Base-by-base conservation (phyloP, 129 eudicot species). In the Artemisia argyi region DNA sequence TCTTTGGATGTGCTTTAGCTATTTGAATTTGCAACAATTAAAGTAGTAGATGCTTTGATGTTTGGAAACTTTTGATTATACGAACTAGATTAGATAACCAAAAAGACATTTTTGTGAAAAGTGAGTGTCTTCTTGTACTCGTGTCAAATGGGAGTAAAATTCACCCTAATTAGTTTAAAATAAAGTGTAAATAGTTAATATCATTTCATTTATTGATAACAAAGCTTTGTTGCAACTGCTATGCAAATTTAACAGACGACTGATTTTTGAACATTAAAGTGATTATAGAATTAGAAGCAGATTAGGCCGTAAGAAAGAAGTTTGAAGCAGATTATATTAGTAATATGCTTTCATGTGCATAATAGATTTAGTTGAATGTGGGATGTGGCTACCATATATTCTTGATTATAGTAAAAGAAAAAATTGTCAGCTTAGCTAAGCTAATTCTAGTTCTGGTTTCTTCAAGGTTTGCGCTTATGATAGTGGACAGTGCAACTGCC, bases 401-500 rank as follows among this genome's bases (percentile, higher is more conserved):
- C 46, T 18, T 66, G 15, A 22, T 48, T 7, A 28, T 61, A 28
- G 9, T 28, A 20, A 22, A 32, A 32, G 1, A 50, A 20, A 17
- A 49, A 18, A 46, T 39, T 35, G 28, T 6, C 11, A 52, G 10
- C n/a, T 18, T 48, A 24, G 39, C 52, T 52, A 13, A 48, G 22
- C 39, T 44, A 51, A 77, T n/a, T 65, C 7, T 58, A n/a, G 14
- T 66, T 66, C 2, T 73, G 68, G 44, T 66, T 72, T 73, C 65
- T 72, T 73, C 74, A 28, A 89, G 98, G 83, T 93, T 87, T 78
- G 98, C 97, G 15, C 97, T 93, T 59, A 83, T 93, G 98, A 85
- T 89, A 77, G 96, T 89, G 80, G 98, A 93, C 73, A 93, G 97
- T 80, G 97, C 98, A 44, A 93, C 98, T 63, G 97, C 98, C 6